Evolutionary conservation across 2,329 filamentous ascomycete genomes (phyloP), one percentile per base, ranked within the genome.

Genomic region (Fulvia fulva): DNA sequence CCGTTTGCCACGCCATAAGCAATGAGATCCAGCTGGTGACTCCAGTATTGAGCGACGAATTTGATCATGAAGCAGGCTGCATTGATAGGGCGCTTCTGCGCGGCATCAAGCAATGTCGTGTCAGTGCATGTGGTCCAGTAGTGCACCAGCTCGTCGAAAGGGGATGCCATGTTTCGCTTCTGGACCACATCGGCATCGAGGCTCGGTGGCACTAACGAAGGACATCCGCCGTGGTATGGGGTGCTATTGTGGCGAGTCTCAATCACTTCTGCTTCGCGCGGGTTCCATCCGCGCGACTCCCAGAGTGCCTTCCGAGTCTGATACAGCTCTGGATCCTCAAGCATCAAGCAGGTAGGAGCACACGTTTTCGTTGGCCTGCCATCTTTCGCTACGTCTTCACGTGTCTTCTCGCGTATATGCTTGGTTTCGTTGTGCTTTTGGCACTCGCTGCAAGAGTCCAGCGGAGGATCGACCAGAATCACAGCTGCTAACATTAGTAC

Each of bases 1-100:
- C 53, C 53, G n/a, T 61, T 55, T 19, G 55, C 52, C 1, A 63
- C 56, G 16, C 55, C 53, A 34, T 53, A 58, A 2, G 55, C 55
- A 22, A 64, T 63, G 12, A 64, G 56, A 19, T 64, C 62, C 22
- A 64, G 47, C 43, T 64, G 62, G 23, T 62, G 60, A 16, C 47
- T 55, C 62, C 62, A 64, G 5, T 58, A 56, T n/a, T 57, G 51
- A 12, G 60, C 58, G 9, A 63, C 32, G 22, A 59, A 59, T 30
- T 64, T 64, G 32, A 64, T 49, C 16, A 64, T 57, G 45, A 60
- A 62, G 34, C 51, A 61, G n/a, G 62, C 57, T 7, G 62, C 46
- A 22, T 62, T 59, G 25, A 58, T 51, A 2, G 59, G 51, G 3
- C 5, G 26, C 8, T 46, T 22, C 19, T 54, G 43, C 7, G 47